phyloP scores from a whole-genome alignment of 1,139 yeast species.

The Pichia sp. region DNA sequence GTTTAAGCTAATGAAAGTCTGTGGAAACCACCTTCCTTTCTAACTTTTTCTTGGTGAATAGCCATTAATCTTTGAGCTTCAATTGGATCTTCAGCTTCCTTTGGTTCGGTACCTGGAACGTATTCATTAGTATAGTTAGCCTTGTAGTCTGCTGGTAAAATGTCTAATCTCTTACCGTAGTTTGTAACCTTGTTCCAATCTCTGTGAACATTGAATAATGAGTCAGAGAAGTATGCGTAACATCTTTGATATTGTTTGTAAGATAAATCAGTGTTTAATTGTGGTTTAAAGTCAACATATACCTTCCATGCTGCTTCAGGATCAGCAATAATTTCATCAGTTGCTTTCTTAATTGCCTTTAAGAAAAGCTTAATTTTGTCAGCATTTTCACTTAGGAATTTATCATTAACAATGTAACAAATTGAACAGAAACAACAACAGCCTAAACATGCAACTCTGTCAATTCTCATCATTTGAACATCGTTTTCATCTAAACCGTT shows the following conservation, averaged over 20 bases:
- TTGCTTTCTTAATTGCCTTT: conserved; percentile 45
- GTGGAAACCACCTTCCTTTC: conserved; percentile 40
- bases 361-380: conserved; percentile 41
- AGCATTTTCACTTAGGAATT: conserved; percentile 44
- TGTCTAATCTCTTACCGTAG: conserved; percentile 49
- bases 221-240: conserved; percentile 48
- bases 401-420: conserved; percentile 48
- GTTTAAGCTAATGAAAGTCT: neutral
- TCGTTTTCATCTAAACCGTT: conserved; percentile 42
- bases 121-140: conserved; percentile 49
- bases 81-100: conserved; percentile 41
- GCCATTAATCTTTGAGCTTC: conserved; percentile 43
- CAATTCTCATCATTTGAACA: conserved; percentile 52
- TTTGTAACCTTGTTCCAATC: conserved; percentile 53
- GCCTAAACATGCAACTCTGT: conserved; percentile 50
- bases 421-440: conserved; percentile 58
- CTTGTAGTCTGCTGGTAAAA: conserved; percentile 42
- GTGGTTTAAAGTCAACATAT: conserved; percentile 44
- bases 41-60: conserved; percentile 42
- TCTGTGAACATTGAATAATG: conserved; percentile 48
- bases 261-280: conserved; percentile 34
- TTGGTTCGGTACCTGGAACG: conserved; percentile 45
- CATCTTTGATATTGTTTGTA: conserved; percentile 46
- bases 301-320: conserved; percentile 45
- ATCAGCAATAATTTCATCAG: conserved; percentile 39